Evolutionary conservation across 345 rosid genomes (phyloP).

Genomic region (Citropsis articulata): DNA sequence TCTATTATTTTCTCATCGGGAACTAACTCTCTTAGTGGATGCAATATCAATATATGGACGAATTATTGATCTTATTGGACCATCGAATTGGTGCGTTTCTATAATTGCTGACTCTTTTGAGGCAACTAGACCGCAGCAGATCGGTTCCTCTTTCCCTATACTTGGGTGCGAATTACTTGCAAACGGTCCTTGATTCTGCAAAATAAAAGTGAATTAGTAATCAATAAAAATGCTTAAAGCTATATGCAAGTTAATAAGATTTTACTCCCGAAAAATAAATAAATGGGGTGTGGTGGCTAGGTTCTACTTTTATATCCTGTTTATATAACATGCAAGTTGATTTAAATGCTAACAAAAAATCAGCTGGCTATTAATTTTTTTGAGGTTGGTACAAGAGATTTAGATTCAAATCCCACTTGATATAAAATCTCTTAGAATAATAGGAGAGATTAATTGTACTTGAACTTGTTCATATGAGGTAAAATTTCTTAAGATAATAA

Average conservation of each 20-base stretch:
- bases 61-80: conserved; percentile 17
- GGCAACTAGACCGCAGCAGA: conserved; percentile 15
- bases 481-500: too few species aligned
- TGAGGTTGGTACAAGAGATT: too few species aligned
- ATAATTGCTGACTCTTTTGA: conserved; percentile 20
- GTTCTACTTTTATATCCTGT: background rate
- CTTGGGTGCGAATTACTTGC: conserved; percentile 35
- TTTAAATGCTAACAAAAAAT: too few species aligned
- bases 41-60: conserved; percentile 32
- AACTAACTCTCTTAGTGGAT: conserved; percentile 28
- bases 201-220: background rate
- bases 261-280: too few species aligned
- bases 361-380: too few species aligned
- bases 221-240: background rate
- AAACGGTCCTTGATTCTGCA: conserved; percentile 50
- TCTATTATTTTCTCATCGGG: conserved; percentile 27
- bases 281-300: background rate
- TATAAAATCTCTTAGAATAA: too few species aligned
- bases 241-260: background rate
- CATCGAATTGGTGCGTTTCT: conserved; percentile 42
- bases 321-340: too few species aligned
- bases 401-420: too few species aligned
- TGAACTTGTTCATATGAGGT: too few species aligned
- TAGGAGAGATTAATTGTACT: too few species aligned
- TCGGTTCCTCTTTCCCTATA: conserved; percentile 28